These are phyloP conservation scores for Syncephalastrum sp. DNA, from an alignment of 371 early-diverging fungal genomes.

Conservation along the genomic window DNA sequence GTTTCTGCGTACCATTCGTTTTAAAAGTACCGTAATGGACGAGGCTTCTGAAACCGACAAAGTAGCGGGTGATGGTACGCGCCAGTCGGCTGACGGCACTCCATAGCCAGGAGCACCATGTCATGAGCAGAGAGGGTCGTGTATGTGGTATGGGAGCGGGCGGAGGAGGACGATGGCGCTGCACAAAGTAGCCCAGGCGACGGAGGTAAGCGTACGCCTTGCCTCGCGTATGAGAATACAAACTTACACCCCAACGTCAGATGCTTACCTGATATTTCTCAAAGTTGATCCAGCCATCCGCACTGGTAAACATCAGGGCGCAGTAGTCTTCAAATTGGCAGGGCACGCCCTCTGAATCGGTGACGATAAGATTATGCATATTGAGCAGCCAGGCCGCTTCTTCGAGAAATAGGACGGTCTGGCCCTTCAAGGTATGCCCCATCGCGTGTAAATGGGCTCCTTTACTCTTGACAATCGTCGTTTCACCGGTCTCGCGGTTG, in stretches of 20 bases:
- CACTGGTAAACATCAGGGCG: constrained; percentile 18
- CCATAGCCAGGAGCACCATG: no score
- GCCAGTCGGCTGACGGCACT: no score
- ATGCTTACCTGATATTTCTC: constrained; percentile 37
- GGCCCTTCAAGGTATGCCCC: constrained; percentile 25
- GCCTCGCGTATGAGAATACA: neutral
- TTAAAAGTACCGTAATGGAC: neutral
- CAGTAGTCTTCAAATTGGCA: constrained; percentile 20
- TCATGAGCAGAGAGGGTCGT: neutral
- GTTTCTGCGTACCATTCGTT: neutral
- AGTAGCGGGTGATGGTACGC: neutral
- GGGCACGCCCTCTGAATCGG: constrained; percentile 3
- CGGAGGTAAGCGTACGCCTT: constrained; percentile 50
- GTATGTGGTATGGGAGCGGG: neutral
- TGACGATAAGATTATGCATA: constrained; percentile 35
- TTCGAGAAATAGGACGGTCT: constrained; percentile 43
- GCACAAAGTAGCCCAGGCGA: constrained; percentile 51
- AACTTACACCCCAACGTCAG: neutral
- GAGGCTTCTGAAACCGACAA: neutral
- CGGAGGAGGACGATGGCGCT: constrained; percentile 1
- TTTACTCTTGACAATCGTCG: constrained; percentile 3
- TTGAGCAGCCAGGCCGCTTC: constrained; percentile 56
- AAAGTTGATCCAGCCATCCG: constrained; percentile 33
- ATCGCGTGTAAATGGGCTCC: constrained; percentile 14
- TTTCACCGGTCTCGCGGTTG: constrained; percentile 6